phyloP scores from a whole-genome alignment of 495 filamentous ascomycete genomes.

The Podospora fimiseda region DNA sequence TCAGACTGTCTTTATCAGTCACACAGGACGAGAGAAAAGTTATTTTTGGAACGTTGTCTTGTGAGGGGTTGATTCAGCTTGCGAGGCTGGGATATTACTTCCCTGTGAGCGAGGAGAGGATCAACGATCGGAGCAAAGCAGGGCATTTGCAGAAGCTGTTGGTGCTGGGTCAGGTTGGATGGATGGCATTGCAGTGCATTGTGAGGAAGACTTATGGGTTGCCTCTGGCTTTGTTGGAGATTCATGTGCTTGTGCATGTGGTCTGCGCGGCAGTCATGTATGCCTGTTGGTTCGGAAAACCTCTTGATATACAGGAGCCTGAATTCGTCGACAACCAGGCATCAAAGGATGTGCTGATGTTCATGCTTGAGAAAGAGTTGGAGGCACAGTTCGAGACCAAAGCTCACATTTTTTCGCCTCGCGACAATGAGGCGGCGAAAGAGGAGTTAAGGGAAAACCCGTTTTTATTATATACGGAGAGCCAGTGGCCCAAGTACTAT shows the following conservation, averaged over 20 bases:
- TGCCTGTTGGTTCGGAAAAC: conserved; percentile 10
- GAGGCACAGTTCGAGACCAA: background rate
- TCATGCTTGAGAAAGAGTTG: no score
- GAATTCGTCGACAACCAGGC: background rate
- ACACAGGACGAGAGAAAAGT: background rate
- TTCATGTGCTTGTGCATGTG: conserved; percentile 34
- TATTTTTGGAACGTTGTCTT: background rate
- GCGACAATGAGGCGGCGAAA: background rate
- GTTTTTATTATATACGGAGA: no score
- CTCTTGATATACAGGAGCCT: background rate
- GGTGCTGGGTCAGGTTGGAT: conserved; percentile 27
- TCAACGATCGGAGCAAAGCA: conserved; percentile 30
- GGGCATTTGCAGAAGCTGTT: conserved; percentile 26
- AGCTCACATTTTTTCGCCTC: background rate
- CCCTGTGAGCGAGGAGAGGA: background rate
- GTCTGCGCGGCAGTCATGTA: conserved; percentile 32
- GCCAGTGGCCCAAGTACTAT: no score
- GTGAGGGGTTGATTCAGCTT: background rate
- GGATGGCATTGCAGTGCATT: conserved; percentile 30
- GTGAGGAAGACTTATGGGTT: conserved; percentile 10
- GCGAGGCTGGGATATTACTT: background rate
- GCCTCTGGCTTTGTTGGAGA: conserved; percentile 28
- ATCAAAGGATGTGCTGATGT: background rate
- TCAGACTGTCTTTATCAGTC: background rate
- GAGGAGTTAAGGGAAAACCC: no score